Evolutionary conservation across 257 asterid species (phyloP).

Genomic region (Rauvolfia tetraphylla): DNA sequence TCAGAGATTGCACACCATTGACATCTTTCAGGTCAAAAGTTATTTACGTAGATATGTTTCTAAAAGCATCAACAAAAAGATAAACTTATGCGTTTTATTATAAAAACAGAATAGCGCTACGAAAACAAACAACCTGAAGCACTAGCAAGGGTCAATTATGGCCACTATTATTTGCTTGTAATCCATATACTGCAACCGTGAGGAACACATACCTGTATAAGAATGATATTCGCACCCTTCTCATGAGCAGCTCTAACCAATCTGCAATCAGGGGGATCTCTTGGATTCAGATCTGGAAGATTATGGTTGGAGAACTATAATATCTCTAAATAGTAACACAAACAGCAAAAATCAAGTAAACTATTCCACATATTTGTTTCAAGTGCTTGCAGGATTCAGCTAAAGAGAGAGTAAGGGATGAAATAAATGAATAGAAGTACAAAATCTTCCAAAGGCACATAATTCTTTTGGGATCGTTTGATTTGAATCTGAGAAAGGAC

Average conservation of each 20-base stretch:
- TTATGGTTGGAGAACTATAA: neutral
- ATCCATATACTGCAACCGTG: neutral
- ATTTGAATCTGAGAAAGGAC: neutral
- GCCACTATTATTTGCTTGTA: neutral
- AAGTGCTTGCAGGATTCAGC: neutral
- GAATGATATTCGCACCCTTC: slow-evolving; percentile 90
- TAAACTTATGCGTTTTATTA: neutral
- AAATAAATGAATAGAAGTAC: neutral
- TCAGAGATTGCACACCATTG: neutral
- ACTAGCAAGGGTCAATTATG: neutral
- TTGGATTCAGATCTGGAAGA: neutral
- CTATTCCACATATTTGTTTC: neutral
- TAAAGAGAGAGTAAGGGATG: neutral
- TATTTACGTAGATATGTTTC: neutral
- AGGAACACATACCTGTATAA: slow-evolving; percentile 60
- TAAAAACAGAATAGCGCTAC: neutral
- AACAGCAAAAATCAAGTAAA: neutral
- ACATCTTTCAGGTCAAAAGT: neutral
- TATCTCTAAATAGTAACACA: neutral
- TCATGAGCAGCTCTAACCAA: slow-evolving; percentile 82
- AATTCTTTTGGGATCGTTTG: neutral
- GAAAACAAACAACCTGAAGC: neutral
- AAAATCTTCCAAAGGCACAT: neutral
- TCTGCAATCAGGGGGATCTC: slow-evolving; percentile 43
- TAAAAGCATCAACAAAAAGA: neutral